Conservation (phyloP, 2,329 filamentous ascomycete species). For the Bipolaris victoriae region DNA sequence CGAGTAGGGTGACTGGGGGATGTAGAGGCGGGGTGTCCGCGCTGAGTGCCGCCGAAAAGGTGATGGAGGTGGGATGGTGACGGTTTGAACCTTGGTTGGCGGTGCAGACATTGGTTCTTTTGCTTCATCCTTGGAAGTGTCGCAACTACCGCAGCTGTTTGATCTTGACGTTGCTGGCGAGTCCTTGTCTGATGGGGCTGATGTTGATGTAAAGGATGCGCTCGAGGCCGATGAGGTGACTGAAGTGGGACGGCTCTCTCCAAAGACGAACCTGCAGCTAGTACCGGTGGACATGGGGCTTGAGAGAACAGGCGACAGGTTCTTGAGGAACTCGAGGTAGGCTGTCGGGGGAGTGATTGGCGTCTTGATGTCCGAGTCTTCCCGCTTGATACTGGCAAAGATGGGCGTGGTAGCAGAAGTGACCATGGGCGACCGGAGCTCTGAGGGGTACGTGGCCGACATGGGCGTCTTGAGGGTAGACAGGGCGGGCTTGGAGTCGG, state of each 20-base stretch:
- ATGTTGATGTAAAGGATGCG: conserved; percentile 46
- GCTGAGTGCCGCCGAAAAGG: conserved; percentile 68
- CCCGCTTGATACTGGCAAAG: conserved; percentile 66
- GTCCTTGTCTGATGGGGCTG: conserved; percentile 40
- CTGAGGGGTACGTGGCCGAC: conserved; percentile 63
- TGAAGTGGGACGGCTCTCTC: conserved; percentile 49
- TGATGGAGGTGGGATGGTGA: conserved; percentile 64
- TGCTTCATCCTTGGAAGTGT: conserved; percentile 37
- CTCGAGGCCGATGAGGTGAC: conserved; percentile 48
- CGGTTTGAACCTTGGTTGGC: conserved; percentile 56
- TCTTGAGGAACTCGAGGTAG: conserved; percentile 92
- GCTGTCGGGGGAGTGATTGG: conserved; percentile 89
- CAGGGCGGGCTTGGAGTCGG: conserved; percentile 50
- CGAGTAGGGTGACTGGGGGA: conserved; percentile 78
- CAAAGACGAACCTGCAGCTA: conserved; percentile 59
- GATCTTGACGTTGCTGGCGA: conserved; percentile 46
- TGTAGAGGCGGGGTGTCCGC: conserved; percentile 69
- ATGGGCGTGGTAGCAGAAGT: conserved; percentile 52
- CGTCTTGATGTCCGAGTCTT: conserved; percentile 69
- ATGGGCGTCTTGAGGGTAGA: conserved; percentile 61
- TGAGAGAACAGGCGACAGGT: conserved; percentile 72
- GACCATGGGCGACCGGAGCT: conserved; percentile 69
- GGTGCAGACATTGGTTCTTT: conserved; percentile 51
- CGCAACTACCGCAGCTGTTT: conserved; percentile 49
- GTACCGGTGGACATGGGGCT: conserved; percentile 69